A percentile compares a stretch with the other conserved stretches of the same genome.
These are phyloP conservation scores for Podaxis sp. DNA, from an alignment of 768 basidiomycete genomes.

Conservation along the genomic window DNA sequence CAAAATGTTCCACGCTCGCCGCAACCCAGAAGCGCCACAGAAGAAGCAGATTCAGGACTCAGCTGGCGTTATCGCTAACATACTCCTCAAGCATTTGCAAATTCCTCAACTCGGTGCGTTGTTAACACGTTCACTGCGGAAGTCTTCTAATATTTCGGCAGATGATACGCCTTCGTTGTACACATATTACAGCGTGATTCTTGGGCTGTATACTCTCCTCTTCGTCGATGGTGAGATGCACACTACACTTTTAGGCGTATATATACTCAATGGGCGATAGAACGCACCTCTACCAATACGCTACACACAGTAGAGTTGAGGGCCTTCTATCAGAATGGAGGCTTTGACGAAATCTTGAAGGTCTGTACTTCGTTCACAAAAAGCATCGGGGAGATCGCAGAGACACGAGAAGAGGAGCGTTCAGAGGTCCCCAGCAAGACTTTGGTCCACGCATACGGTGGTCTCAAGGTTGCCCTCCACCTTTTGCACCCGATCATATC, in stretches of 20 bases:
- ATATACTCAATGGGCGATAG: constrained; percentile 38
- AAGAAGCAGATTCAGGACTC: constrained; percentile 75
- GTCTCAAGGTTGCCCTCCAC: constrained; percentile 78
- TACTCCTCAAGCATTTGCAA: constrained; percentile 72
- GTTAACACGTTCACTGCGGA: neutral
- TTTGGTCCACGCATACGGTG: constrained; percentile 75
- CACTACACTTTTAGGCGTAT: constrained; percentile 10
- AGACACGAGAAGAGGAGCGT: constrained; percentile 54
- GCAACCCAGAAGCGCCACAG: constrained; percentile 73
- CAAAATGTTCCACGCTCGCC: constrained; percentile 81
- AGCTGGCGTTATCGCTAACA: constrained; percentile 65
- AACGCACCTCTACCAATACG: constrained; percentile 70
- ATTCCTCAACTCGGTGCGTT: constrained; percentile 52
- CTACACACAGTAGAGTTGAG: constrained; percentile 83
- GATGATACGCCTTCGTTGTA: constrained; percentile 35
- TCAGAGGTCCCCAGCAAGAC: constrained; percentile 58
- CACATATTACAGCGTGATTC: constrained; percentile 47
- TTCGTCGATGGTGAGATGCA: constrained; percentile 46
- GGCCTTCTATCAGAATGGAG: constrained; percentile 70
- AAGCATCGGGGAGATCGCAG: constrained; percentile 55
- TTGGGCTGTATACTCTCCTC: constrained; percentile 44
- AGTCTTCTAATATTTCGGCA: constrained; percentile 11
- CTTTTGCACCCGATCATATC: constrained; percentile 76
- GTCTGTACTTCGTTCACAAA: constrained; percentile 55
- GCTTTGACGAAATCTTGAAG: constrained; percentile 64